These are phyloP conservation scores for Arxiozyma slooffiae DNA, from an alignment of 1,139 yeast species.

Conservation along the genomic window DNA sequence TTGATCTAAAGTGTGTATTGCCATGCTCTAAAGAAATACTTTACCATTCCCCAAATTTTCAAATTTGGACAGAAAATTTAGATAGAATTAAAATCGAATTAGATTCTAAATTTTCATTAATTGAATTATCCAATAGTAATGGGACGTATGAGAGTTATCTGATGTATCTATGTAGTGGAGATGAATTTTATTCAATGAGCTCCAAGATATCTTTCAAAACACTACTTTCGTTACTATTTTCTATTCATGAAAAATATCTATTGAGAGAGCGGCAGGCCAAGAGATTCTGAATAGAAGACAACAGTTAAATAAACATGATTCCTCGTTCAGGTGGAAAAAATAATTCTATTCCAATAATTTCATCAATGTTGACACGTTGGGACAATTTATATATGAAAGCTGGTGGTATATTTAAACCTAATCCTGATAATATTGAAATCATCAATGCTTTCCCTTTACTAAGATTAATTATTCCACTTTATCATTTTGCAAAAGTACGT, in stretches of 20 bases:
- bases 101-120: constrained; percentile 42
- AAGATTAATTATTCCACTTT: constrained; percentile 54
- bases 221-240: constrained; percentile 54
- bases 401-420: constrained; percentile 51
- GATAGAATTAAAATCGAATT: constrained; percentile 31
- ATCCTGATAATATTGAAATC: constrained; percentile 36
- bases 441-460: constrained; percentile 46
- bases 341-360: constrained; percentile 47
- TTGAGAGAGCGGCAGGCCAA: constrained; percentile 32
- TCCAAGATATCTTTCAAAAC: constrained; percentile 46
- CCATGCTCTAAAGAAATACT: constrained; percentile 57
- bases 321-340: constrained; percentile 49
- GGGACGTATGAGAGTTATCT: constrained; percentile 43
- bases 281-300: background rate
- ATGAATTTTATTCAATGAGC: constrained; percentile 30
- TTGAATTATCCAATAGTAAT: constrained; percentile 51
- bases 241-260: constrained; percentile 63
- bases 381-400: constrained; percentile 49
- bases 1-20: constrained; percentile 59
- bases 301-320: background rate
- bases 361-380: constrained; percentile 51
- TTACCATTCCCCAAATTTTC: constrained; percentile 53
- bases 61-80: constrained; percentile 46
- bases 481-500: constrained; percentile 54
- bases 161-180: constrained; percentile 39